These are phyloP conservation scores for Nannizziopsis barbatae DNA, from an alignment of 2,329 filamentous ascomycete species.

Conservation along the genomic window DNA sequence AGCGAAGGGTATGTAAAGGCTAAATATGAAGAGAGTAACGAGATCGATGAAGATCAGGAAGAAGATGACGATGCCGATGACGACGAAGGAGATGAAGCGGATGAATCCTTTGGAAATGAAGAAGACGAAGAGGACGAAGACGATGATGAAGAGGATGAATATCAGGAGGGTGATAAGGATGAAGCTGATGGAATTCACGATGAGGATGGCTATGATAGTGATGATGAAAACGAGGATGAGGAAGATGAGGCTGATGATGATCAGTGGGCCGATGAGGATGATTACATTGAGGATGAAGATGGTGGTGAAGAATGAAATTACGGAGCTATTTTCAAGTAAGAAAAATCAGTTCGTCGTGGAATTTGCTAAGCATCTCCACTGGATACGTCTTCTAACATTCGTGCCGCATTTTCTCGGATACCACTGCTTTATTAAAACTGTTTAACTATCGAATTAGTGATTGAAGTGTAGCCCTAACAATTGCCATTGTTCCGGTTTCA, in stretches of 20 bases:
- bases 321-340: not conserved
- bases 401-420: no score
- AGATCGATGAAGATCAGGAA: not conserved
- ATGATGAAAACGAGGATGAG: not conserved
- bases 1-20: not conserved
- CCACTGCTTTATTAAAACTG: no score
- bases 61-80: not conserved
- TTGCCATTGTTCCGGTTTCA: no score
- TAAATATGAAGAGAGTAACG: not conserved
- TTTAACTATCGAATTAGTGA: no score
- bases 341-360: not conserved
- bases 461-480: no score
- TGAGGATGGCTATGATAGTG: not conserved
- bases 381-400: no score
- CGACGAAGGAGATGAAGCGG: not conserved
- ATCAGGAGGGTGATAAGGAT: not conserved
- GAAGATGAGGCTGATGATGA: not conserved
- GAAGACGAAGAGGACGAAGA: not conserved
- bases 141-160: not conserved
- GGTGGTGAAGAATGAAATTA: slow-evolving; percentile 1
- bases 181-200: not conserved
- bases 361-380: no score
- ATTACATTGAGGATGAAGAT: not conserved
- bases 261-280: not conserved
- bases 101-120: not conserved